Evolutionary conservation across 1,284 basidiomycete genomes (phyloP), one percentile per base, ranked within the genome.

Genomic region (Boletus semigastroideus): DNA sequence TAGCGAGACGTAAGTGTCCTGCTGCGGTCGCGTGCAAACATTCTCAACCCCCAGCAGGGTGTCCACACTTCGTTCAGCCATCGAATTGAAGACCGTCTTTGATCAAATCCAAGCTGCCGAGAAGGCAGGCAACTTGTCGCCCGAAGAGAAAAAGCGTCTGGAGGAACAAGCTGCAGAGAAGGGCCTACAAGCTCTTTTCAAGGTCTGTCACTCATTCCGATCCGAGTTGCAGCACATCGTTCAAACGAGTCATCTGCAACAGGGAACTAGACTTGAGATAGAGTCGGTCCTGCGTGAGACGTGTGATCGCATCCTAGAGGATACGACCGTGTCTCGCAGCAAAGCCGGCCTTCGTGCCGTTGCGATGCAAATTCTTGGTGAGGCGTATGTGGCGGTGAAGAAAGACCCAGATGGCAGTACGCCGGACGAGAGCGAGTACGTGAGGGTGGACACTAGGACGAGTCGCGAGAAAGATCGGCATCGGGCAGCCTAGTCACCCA

Each of bases 161-260:
- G 97, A 99, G 67, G 96, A 99, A 64, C 90, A 94, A 65, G 96
- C 96, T 1, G 94, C 97, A 0, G 93, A 97, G 74, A 98, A 98
- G 71, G 92, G 90, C n/a, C 68, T 96, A 9, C 87, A 94, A 60
- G 93, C 93, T 0, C 74, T 96, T 25, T 96, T 95, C 83, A 96
- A 96, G 78, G 90, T 87, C 5, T 12, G 55, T 37, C 42, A 4
- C 27, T 51, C 39, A 27, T 14, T 48, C 38, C 33, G 22, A 22
- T 19, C 36, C 41, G 25, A 25, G 25, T 25, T 16, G 5, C 11
- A 1, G 17, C 4, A 7, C 11, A 11, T 42, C 5, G 2, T 28
- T 38, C 12, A 30, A 25, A 34, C 3, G 2, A 0, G 14, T 39
- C 31, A 13, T 33, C 5, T 25, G 25, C 5, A n/a, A 31, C 61